Base-by-base conservation (phyloP, 2,329 filamentous ascomycete species). In the Knoxdaviesia capensis region DNA sequence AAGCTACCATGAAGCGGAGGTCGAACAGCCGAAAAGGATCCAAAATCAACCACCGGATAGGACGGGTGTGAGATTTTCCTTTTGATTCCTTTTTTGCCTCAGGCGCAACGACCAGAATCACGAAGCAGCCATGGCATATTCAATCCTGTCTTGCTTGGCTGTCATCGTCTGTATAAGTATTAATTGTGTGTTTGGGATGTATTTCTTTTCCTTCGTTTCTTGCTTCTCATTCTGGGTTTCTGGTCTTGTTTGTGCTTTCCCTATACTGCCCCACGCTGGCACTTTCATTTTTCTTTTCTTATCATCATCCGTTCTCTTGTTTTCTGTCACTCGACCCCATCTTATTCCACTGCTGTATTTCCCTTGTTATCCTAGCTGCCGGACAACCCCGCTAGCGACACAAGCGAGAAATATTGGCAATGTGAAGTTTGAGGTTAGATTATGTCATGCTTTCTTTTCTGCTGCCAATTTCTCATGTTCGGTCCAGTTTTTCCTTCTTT, bases 81-180 rank as follows among this genome's bases (percentile, higher is more conserved):
- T 20, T 20, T 20, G 20, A 20, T 20, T 20, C 20, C 20, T 20
- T 2, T 2, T 20, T 20, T 20, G 20, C 51, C 61, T 61, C 50
- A 52, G 59, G 36, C 56, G 57, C 44, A 59, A 62, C 46, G 61
- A 62, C 48, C 56, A 61, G 33, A 60, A 61, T 51, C 59, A 60
- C 45, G 59, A 62, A 58, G 6, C 34, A 9, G 38, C 36, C 43
- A 35, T 9, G 38, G 45, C 39, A 47, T 41, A 34, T 45, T 44
- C 42, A 44, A 46, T 20, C 3, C 20, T 20, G 20, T 20, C 20
- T 20, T 20, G 20, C 20, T 20, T 20, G 20, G 20, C 20, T 20
- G 20, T 20, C 20, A 20, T 20, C 20, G 20, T 20, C 20, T 20
- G 20, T 20, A 20, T 20, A 20, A 20, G 20, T 20, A 20, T 20